phyloP scores from a whole-genome alignment of 2,329 filamentous ascomycete genomes.

The Alternaria arborescens region DNA sequence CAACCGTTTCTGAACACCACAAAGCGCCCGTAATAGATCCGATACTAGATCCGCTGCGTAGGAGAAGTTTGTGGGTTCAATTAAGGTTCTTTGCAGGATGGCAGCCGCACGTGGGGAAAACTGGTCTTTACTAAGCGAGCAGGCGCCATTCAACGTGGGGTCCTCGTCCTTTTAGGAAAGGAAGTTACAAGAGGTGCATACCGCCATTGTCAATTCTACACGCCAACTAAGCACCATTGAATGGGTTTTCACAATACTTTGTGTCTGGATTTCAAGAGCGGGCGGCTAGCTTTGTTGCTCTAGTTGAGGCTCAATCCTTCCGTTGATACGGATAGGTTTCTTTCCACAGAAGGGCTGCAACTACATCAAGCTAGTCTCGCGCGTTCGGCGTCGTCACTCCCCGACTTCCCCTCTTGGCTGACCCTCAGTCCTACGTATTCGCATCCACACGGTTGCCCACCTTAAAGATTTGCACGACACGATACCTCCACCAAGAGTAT shows the following conservation, averaged over 20 bases:
- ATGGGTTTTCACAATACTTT: slow-evolving; percentile 1
- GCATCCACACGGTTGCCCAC: neutral
- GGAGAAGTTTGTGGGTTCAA: slow-evolving; percentile 16
- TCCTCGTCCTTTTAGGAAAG: neutral
- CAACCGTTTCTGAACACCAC: neutral
- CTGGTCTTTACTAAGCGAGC: slow-evolving; percentile 8
- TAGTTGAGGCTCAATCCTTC: neutral
- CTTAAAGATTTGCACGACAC: neutral
- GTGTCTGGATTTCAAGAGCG: neutral
- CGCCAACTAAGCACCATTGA: slow-evolving; percentile 1
- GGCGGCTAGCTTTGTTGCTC: neutral
- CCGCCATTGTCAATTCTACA: neutral
- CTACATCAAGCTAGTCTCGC: neutral
- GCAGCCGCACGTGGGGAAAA: slow-evolving; percentile 15
- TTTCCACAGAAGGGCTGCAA: neutral
- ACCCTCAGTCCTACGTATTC: slow-evolving; percentile 1
- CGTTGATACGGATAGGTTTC: neutral
- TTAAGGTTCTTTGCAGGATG: slow-evolving; percentile 17
- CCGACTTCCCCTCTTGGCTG: slow-evolving; percentile 1
- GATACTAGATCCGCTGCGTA: neutral
- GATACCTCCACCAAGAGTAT: neutral
- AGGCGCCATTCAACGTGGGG: slow-evolving; percentile 13
- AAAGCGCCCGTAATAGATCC: neutral
- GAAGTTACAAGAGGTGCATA: neutral
- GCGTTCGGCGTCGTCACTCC: neutral